A percentile compares a stretch with the other conserved stretches of the same genome.
Evolutionary conservation across 2,329 filamentous ascomycete species (phyloP).

Genomic region (Aspergillus niger): DNA sequence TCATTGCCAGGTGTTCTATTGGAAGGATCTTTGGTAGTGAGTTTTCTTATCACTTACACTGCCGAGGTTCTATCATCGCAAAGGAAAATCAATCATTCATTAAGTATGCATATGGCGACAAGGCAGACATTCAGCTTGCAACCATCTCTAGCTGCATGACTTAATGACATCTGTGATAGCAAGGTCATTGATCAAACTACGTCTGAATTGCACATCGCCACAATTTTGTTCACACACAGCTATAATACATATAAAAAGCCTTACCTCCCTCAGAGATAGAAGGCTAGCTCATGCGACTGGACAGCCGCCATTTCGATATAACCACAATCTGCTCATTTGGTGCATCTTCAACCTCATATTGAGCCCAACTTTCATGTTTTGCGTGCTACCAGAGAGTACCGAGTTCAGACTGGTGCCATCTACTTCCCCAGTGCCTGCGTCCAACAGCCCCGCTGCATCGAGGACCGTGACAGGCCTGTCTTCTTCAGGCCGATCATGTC

Average conservation of each 20-base stretch:
- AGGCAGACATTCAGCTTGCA: too few relatives aligned
- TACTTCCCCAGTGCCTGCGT: background rate
- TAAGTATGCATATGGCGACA: too few relatives aligned
- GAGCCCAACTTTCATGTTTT: background rate
- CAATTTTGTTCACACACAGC: background rate
- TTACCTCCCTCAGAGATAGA: too few relatives aligned
- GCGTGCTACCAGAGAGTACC: background rate
- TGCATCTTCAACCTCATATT: slow-evolving; percentile 29
- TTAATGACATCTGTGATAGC: too few relatives aligned
- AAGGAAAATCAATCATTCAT: too few relatives aligned
- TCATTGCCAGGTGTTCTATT: too few relatives aligned
- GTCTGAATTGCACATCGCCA: too few relatives aligned
- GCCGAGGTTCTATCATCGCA: too few relatives aligned
- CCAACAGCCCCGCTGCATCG: background rate
- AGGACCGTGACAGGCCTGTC: background rate
- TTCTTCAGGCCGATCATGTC: slow-evolving; percentile 3
- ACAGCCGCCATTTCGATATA: slow-evolving; percentile 40
- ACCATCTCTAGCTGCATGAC: too few relatives aligned
- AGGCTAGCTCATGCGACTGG: slow-evolving; percentile 18
- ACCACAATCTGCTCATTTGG: slow-evolving; percentile 43
- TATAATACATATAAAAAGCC: background rate
- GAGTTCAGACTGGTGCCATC: background rate
- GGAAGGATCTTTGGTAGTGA: too few relatives aligned
- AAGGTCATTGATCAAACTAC: too few relatives aligned
- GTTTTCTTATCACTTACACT: too few relatives aligned